Evolutionary conservation across 208 protist genomes (phyloP).

Genomic region (Trypanosoma caninum): DNA sequence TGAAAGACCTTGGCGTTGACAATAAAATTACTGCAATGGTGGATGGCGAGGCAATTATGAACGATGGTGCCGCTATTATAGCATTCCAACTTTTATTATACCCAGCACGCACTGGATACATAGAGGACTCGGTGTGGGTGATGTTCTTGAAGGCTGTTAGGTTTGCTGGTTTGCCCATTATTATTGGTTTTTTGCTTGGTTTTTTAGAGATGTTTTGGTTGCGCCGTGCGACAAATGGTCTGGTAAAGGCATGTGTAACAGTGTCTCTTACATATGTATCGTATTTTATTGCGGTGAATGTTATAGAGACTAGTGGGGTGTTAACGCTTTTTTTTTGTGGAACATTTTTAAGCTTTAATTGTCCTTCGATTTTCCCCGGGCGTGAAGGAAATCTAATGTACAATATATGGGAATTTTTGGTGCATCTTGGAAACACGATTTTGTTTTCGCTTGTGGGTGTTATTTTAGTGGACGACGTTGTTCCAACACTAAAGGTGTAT

Average conservation of each 20-base stretch:
- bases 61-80: constrained; percentile 91
- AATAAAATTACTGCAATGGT: constrained; percentile 78
- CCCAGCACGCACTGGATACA: constrained; percentile 34
- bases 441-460: constrained; percentile 87
- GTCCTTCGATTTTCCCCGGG: constrained; percentile 71
- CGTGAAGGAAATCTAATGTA: constrained; percentile 70
- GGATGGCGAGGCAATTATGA: constrained; percentile 87
- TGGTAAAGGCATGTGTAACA: constrained; percentile 73
- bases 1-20: constrained; percentile 79
- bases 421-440: constrained; percentile 82
- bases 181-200: constrained; percentile 69
- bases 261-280: constrained; percentile 81
- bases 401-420: constrained; percentile 83
- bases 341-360: constrained; percentile 76
- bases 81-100: constrained; percentile 73
- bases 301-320: constrained; percentile 75
- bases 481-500: constrained; percentile 38
- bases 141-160: constrained; percentile 45
- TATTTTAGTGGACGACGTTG: constrained; percentile 71
- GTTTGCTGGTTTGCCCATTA: constrained; percentile 49
- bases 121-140: constrained; percentile 27
- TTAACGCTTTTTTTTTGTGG: constrained; percentile 83
- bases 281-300: constrained; percentile 72
- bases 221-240: constrained; percentile 36
- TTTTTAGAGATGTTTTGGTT: constrained; percentile 67